A percentile compares a stretch with the other conserved stretches of the same genome.
These are phyloP conservation scores for Capniomyces stellatus DNA, from an alignment of 371 early-diverging fungal species.

Conservation along the genomic window DNA sequence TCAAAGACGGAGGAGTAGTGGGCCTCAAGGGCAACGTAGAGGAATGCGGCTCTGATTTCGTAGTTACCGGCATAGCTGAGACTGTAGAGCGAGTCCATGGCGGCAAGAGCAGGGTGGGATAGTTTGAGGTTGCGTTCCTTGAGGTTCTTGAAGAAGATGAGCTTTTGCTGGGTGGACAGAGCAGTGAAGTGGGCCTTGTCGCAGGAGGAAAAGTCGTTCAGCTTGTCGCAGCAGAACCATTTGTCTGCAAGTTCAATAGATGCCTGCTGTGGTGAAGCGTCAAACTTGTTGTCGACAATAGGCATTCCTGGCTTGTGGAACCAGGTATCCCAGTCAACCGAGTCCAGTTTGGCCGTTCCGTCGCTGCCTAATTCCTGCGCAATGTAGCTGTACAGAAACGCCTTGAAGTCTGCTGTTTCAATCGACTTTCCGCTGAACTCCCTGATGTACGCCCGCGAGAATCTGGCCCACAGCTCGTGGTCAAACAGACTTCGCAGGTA, in stretches of 20 bases:
- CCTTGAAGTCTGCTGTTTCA: constrained; percentile 72
- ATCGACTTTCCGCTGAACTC: constrained; percentile 74
- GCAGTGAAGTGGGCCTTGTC: constrained; percentile 34
- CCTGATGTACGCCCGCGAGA: constrained; percentile 64
- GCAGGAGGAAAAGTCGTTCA: constrained; percentile 31
- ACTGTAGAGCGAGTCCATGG: constrained; percentile 55
- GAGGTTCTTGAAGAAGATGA: constrained; percentile 70
- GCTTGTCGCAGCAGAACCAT: constrained; percentile 43
- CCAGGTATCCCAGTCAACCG: constrained; percentile 83
- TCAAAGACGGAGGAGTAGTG: constrained; percentile 58
- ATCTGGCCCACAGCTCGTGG: constrained; percentile 67
- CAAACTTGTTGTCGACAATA: constrained; percentile 68
- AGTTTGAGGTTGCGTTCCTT: constrained; percentile 47
- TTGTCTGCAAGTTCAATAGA: constrained; percentile 61
- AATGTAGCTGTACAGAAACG: constrained; percentile 52
- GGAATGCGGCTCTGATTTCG: constrained; percentile 82
- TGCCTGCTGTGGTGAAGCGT: constrained; percentile 60
- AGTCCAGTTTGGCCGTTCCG: constrained; percentile 26
- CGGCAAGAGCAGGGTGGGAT: constrained; percentile 29
- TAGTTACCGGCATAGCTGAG: constrained; percentile 52
- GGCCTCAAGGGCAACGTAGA: constrained; percentile 55
- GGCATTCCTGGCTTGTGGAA: constrained; percentile 75
- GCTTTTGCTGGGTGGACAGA: constrained; percentile 56
- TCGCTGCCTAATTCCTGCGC: constrained; percentile 28
- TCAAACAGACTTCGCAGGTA: constrained; percentile 79